phyloP scores from a whole-genome alignment of 441 rosid genomes.

The Pelargonium citronellum region DNA sequence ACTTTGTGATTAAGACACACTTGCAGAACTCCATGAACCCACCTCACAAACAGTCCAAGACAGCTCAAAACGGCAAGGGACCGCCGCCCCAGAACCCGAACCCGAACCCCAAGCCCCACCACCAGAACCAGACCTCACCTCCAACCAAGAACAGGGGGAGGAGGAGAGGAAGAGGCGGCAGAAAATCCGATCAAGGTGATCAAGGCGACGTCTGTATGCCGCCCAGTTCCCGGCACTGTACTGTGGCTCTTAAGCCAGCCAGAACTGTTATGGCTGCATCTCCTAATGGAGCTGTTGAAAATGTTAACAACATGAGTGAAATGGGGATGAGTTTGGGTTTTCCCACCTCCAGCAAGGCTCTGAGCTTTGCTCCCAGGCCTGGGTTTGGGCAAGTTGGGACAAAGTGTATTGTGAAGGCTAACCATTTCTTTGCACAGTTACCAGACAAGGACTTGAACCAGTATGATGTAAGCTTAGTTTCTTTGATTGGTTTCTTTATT shows the following conservation, averaged over 20 bases:
- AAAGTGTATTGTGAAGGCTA: conserved; percentile 89
- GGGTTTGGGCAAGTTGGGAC: conserved; percentile 85
- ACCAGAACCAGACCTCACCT: conserved; percentile 61
- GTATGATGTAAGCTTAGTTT: conserved; percentile 64
- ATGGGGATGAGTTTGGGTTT: conserved; percentile 40
- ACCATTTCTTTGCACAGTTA: conserved; percentile 88
- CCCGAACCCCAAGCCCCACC: conserved; percentile 36
- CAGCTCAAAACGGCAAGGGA: conserved; percentile 66
- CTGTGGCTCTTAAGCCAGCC: conserved; percentile 43
- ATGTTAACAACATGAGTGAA: conserved; percentile 28
- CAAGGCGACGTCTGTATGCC: conserved; percentile 75
- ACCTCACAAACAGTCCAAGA: conserved; percentile 45
- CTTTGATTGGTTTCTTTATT: conserved; percentile 14
- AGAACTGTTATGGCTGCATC: conserved; percentile 26
- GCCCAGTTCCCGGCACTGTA: conserved; percentile 92
- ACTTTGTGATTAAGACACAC: conserved; percentile 57
- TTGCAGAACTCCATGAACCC: conserved; percentile 56
- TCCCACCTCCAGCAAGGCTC: conserved; percentile 62
- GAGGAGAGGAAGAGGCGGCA: conserved; percentile 90
- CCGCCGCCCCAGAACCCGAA: conserved; percentile 33
- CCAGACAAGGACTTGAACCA: conserved; percentile 86
- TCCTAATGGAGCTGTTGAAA: conserved; percentile 30
- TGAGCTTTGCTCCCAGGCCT: conserved; percentile 74
- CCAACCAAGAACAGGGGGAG: conserved; percentile 59
- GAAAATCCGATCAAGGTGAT: conserved; percentile 86